Evolutionary conservation across 2,329 filamentous ascomycete genomes (phyloP).

Genomic region (Exophiala phaeomuriformis): DNA sequence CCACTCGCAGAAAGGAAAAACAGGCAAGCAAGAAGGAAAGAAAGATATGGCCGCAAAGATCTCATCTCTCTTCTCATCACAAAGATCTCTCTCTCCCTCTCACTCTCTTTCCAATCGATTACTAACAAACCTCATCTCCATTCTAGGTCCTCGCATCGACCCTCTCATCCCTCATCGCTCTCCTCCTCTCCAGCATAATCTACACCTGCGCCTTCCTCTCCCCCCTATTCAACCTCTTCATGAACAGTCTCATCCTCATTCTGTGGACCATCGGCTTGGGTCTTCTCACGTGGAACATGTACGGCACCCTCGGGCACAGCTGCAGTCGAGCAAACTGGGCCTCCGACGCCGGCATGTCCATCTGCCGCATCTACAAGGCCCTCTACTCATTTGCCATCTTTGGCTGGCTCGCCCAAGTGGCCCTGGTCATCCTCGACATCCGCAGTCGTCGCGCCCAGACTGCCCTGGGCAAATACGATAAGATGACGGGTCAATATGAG

Average conservation of each 20-base stretch:
- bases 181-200: conserved; percentile 43
- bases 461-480: conserved; percentile 43
- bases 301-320: conserved; percentile 45
- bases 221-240: conserved; percentile 44
- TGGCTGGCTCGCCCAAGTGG: conserved; percentile 42
- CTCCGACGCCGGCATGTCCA: conserved; percentile 47
- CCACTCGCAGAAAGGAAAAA: too few relatives aligned
- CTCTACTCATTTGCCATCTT: conserved; percentile 51
- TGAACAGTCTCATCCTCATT: conserved; percentile 44
- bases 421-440: conserved; percentile 46
- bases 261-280: conserved; percentile 48
- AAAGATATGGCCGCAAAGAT: too few relatives aligned
- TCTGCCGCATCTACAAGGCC: conserved; percentile 54
- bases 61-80: too few relatives aligned
- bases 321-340: conserved; percentile 48
- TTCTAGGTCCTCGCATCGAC: conserved; percentile 46
- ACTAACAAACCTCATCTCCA: neutral
- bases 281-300: conserved; percentile 49
- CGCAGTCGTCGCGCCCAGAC: conserved; percentile 41
- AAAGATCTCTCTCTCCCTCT: too few relatives aligned
- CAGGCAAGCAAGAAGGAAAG: too few relatives aligned
- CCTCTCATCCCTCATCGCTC: conserved; percentile 46
- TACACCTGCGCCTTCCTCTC: conserved; percentile 48
- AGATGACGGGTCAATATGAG: conserved; percentile 37
- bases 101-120: neutral